Evolutionary conservation across 129 eudicot species (phyloP), one percentile per base, ranked within the genome.

Genomic region (Arctium lappa): DNA sequence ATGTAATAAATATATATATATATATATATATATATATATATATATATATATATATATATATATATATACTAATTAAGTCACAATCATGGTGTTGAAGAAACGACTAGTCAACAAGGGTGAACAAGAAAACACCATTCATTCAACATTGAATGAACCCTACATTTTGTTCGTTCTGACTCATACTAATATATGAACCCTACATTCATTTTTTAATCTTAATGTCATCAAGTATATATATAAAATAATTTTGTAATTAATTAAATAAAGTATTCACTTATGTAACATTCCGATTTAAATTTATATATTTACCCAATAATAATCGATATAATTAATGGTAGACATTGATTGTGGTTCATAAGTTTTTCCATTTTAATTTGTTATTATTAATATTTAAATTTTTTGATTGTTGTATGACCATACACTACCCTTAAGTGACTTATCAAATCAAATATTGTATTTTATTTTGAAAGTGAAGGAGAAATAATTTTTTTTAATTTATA

Each of bases 61-160:
- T 39, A 42, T 22, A 22, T 22, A 22, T 22, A 22, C 27, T 22
- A 22, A 27, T 5, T 18, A 66, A 8, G 71, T 66, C 71, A 66
- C 71, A 29, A 70, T 65, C 62, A 65, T 78, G 34, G 81, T 38
- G 9, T 78, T 63, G 29, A 78, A 68, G 6, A 1, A 27, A 29
- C 27, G n/a, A 66, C 13, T 46, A 79, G 82, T 79, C 82, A 79
- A 79, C 62, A 68, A 79, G 75, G 81, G 75, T 79, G 82, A 40
- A 79, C 82, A 66, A 27, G 15, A 7, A 40, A 73, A 72, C 76
- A 72, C 76, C 76, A 39, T 60, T 34, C 32, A 62, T 77, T 78
- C 74, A 65, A 78, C 74, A 27, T 78, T 79, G 82, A 79, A 79
- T 79, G n/a, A n/a, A n/a, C n/a, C n/a, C n/a, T n/a, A n/a, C n/a